phyloP scores from a whole-genome alignment of 192 early-diverging fungal species.

The Coemansia sp. region DNA sequence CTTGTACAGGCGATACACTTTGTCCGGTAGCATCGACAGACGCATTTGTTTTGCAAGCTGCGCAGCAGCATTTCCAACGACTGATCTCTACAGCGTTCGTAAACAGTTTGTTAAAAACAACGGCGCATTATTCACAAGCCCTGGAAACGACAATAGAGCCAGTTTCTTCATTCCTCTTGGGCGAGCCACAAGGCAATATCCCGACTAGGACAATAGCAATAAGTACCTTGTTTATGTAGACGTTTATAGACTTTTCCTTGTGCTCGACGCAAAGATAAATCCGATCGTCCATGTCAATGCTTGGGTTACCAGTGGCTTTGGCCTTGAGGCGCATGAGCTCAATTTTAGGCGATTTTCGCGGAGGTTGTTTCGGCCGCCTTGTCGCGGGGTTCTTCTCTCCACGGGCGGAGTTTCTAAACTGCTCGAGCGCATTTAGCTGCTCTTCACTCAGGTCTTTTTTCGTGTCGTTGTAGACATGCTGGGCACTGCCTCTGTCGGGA shows the following conservation, averaged over 20 bases:
- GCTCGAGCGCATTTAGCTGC: slow-evolving; percentile 24
- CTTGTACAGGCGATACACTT: slow-evolving; percentile 16
- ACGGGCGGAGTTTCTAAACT: slow-evolving; percentile 5
- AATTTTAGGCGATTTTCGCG: slow-evolving; percentile 41
- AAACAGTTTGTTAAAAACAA: background rate
- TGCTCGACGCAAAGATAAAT: slow-evolving; percentile 30
- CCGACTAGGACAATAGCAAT: background rate
- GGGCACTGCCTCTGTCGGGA: slow-evolving; percentile 18
- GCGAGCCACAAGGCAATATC: background rate
- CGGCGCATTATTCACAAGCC: background rate
- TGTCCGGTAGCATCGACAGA: slow-evolving; percentile 22
- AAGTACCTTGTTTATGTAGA: slow-evolving; percentile 32
- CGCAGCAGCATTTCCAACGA: slow-evolving; percentile 32
- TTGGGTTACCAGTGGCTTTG: slow-evolving; percentile 38
- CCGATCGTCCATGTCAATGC: slow-evolving; percentile 34
- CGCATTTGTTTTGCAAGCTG: slow-evolving; percentile 35
- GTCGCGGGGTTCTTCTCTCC: background rate
- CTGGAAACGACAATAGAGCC: background rate
- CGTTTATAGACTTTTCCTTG: slow-evolving; percentile 15
- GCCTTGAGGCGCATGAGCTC: slow-evolving; percentile 51
- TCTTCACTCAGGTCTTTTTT: slow-evolving; percentile 31
- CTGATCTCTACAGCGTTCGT: slow-evolving; percentile 9
- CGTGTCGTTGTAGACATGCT: slow-evolving; percentile 9
- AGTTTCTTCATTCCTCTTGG: background rate
- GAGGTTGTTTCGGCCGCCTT: slow-evolving; percentile 7